A percentile compares a stretch with the other conserved stretches of the same genome.
phyloP scores from a whole-genome alignment of 2,329 filamentous ascomycete genomes.

The Aspergillus sojae region DNA sequence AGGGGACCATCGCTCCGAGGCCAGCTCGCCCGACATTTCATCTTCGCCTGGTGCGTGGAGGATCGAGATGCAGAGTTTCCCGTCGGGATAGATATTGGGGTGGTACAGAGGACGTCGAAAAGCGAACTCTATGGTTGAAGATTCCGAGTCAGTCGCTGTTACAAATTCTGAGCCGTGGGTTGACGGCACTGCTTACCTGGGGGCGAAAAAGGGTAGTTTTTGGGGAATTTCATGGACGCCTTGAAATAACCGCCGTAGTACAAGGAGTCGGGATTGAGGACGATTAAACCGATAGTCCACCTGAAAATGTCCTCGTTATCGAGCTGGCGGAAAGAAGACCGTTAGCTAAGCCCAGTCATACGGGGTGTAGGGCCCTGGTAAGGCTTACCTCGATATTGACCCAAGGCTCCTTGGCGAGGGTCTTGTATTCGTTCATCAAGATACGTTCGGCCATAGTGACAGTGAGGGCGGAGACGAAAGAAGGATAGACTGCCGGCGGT shows the following conservation, averaged over 20 bases:
- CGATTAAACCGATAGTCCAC: constrained; percentile 87
- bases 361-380: background rate
- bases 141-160: background rate
- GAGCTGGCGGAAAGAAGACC: constrained; percentile 53
- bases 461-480: background rate
- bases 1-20: constrained; percentile 91
- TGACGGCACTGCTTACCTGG: constrained; percentile 55
- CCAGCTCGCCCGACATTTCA: constrained; percentile 84
- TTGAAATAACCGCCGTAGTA: constrained; percentile 94
- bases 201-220: constrained; percentile 86
- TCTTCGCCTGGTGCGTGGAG: constrained; percentile 91
- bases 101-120: constrained; percentile 82
- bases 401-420: constrained; percentile 87
- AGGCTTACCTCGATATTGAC: constrained; percentile 77
- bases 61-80: constrained; percentile 93
- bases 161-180: background rate
- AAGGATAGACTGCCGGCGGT: constrained; percentile 2
- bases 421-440: constrained; percentile 84
- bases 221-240: constrained; percentile 83
- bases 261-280: constrained; percentile 86
- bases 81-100: constrained; percentile 91
- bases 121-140: constrained; percentile 65
- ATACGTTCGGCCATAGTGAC: constrained; percentile 70
- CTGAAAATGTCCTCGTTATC: constrained; percentile 81
- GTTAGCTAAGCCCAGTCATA: background rate